Conservation (phyloP, 1,284 basidiomycete genomes). For the Marasmius oreades region DNA sequence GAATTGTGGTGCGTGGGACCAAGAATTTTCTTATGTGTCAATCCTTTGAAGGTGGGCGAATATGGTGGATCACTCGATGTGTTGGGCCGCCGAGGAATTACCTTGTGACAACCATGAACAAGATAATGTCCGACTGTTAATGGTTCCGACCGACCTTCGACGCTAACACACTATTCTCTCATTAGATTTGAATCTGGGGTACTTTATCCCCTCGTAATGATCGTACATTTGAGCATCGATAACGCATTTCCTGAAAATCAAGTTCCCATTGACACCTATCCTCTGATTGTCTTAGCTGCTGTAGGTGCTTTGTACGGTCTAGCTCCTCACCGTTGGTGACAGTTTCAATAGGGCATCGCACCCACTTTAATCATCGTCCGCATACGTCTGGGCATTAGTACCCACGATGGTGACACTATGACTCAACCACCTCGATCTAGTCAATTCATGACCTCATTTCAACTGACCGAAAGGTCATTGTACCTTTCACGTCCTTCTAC, state of each 20-base stretch:
- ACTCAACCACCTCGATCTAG: neutral
- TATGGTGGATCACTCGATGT: neutral
- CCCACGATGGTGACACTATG: neutral
- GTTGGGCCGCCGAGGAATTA: neutral
- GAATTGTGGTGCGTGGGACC: neutral
- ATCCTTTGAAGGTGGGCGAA: neutral
- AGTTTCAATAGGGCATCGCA: neutral
- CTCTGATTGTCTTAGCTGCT: neutral
- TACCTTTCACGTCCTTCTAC: too few relatives aligned
- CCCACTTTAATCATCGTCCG: constrained; percentile 2
- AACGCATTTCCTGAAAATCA: neutral
- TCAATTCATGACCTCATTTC: too few relatives aligned
- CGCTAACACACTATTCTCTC: neutral
- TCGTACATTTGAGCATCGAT: neutral
- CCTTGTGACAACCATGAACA: neutral
- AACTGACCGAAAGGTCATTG: too few relatives aligned
- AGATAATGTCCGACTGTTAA: neutral
- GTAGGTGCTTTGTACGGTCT: neutral
- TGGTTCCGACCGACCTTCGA: neutral
- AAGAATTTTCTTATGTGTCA: neutral
- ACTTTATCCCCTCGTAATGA: neutral
- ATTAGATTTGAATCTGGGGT: neutral
- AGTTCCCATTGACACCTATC: neutral
- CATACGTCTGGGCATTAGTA: neutral
- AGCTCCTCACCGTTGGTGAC: neutral